Evolutionary conservation across 140 eudicot species (phyloP).

Genomic region (Oenanthe javanica): DNA sequence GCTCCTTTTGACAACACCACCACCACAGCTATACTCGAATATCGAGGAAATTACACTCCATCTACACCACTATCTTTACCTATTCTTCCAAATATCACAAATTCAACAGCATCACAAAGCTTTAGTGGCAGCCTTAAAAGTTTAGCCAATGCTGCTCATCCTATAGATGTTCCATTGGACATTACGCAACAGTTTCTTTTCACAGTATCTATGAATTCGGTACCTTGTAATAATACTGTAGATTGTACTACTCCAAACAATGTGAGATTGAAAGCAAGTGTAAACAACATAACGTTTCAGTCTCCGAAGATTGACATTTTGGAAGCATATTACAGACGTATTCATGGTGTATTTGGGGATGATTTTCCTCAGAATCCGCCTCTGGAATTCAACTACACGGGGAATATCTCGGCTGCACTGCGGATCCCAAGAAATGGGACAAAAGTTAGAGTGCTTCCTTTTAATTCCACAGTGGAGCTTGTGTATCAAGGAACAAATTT

Average conservation of each 20-base stretch:
- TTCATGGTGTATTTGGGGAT: slow-evolving; percentile 36
- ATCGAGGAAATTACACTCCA: slow-evolving; percentile 23
- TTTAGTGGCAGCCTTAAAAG: slow-evolving; percentile 45
- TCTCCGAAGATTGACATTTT: slow-evolving; percentile 32
- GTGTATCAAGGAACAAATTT: slow-evolving; percentile 56
- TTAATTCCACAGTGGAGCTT: slow-evolving; percentile 35
- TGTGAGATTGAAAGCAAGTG: slow-evolving; percentile 36
- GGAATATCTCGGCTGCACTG: slow-evolving; percentile 10
- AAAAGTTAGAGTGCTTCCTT: slow-evolving; percentile 38
- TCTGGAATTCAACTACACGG: slow-evolving; percentile 41
- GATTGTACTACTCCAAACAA: slow-evolving; percentile 38
- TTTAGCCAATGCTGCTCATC: slow-evolving; percentile 36
- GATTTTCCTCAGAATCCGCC: slow-evolving; percentile 43
- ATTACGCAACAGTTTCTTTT: slow-evolving; percentile 16
- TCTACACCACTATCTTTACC: slow-evolving; percentile 26
- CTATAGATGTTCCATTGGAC: slow-evolving; percentile 38
- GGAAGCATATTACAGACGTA: slow-evolving; percentile 34
- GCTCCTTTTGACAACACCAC: slow-evolving; percentile 44
- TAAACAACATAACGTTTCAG: slow-evolving; percentile 36
- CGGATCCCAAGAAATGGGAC: slow-evolving; percentile 28
- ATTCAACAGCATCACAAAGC: slow-evolving; percentile 28
- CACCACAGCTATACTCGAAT: slow-evolving; percentile 43
- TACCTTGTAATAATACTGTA: slow-evolving; percentile 24
- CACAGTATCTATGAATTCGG: slow-evolving; percentile 39
- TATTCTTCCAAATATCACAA: slow-evolving; percentile 32